A percentile compares a stretch with the other conserved stretches of the same genome.
Conservation (phyloP, 164 flowering plant genomes). For the Macadamia tetraphylla region DNA sequence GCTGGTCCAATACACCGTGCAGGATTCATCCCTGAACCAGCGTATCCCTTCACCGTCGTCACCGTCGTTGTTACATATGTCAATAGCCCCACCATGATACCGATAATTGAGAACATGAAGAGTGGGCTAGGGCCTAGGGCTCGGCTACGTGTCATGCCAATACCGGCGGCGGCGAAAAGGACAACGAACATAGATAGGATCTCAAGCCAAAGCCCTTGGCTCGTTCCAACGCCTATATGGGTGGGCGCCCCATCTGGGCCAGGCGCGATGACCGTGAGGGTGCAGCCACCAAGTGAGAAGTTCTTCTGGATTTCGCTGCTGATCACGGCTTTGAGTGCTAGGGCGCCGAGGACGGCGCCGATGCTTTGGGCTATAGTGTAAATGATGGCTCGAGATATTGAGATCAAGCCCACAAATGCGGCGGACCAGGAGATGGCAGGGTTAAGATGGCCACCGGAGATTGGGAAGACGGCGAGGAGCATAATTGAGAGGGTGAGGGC, state of each 20-base stretch:
- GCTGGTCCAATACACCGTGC: constrained; percentile 35
- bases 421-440: too few species aligned
- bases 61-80: constrained; percentile 23
- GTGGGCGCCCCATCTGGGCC: constrained; percentile 20
- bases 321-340: too few species aligned
- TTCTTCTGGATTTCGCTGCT: too few species aligned
- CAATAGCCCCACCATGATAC: constrained; percentile 12
- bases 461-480: too few species aligned
- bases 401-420: too few species aligned
- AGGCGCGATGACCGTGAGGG: too few species aligned
- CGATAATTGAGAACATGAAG: constrained; percentile 18
- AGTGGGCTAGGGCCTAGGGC: constrained; percentile 15
- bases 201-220: constrained; percentile 15
- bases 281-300: too few species aligned
- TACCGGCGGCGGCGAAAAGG: constrained; percentile 17
- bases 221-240: background rate
- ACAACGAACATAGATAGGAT: constrained; percentile 26
- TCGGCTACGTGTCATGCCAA: constrained; percentile 20
- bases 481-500: too few species aligned
- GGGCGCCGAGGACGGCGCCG: too few species aligned
- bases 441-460: too few species aligned
- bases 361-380: too few species aligned
- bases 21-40: constrained; percentile 32
- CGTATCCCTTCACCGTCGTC: constrained; percentile 18
- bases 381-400: too few species aligned